phyloP scores from a whole-genome alignment of 805 yeast species.

The Scheffersomyces amazonensis region DNA sequence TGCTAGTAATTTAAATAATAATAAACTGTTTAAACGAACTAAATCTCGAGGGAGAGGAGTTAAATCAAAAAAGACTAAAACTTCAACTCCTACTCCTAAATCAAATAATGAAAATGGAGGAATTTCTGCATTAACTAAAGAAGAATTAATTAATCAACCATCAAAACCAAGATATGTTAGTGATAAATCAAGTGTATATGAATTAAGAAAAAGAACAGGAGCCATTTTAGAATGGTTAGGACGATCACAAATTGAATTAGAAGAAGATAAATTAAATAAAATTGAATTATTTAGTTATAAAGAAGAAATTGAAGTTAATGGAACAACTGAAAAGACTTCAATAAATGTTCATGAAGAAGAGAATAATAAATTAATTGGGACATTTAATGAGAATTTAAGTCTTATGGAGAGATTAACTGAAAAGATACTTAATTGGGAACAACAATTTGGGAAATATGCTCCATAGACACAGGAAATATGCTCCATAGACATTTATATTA shows the following conservation, averaged over 20 bases:
- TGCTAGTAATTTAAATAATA: background rate
- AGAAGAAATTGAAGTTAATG: constrained; percentile 18
- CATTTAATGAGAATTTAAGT: constrained; percentile 57
- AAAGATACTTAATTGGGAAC: constrained; percentile 76
- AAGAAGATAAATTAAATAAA: constrained; percentile 65
- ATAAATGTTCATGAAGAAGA: constrained; percentile 18
- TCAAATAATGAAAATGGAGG: constrained; percentile 4
- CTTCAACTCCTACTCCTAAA: constrained; percentile 12
- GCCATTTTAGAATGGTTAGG: constrained; percentile 91
- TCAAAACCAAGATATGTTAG: constrained; percentile 84
- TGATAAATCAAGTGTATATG: constrained; percentile 68
- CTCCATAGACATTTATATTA: too few species aligned
- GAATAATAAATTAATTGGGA: constrained; percentile 27
- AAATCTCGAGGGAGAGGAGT: constrained; percentile 7
- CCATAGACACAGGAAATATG: constrained; percentile 16
- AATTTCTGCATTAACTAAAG: constrained; percentile 22
- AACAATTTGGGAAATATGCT: constrained; percentile 55
- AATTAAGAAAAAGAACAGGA: constrained; percentile 82
- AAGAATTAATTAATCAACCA: constrained; percentile 61
- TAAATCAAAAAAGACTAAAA: constrained; percentile 8
- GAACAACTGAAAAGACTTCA: too few species aligned
- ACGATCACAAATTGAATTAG: constrained; percentile 79
- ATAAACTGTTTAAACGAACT: constrained; percentile 8
- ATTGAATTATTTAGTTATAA: constrained; percentile 45
- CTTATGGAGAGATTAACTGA: constrained; percentile 74